Evolutionary conservation across 176 grass and related monocot genomes (phyloP), one percentile per base, ranked within the genome.

Genomic region (Leersia perrieri): DNA sequence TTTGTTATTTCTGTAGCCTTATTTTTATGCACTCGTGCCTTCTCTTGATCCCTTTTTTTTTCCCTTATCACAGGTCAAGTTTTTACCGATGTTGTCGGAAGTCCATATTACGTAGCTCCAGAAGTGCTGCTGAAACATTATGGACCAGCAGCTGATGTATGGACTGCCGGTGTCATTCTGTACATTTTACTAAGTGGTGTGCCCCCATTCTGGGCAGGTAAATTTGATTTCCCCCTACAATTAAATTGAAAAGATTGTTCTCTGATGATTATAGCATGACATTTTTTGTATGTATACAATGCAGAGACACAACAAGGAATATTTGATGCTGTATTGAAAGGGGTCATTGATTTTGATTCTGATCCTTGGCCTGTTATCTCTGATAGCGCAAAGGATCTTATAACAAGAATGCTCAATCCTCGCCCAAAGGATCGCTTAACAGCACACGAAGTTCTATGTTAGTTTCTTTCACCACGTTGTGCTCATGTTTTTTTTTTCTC

Each of bases 281-380:
- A 44, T 82, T 60, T 82, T 60, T 73, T 74, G 14, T 36, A 84
- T 53, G 68, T 81, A 78, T 82, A 60, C 15, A 79, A 83, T 67
- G 80, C 90, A 97, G 94, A 97, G 82, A 94, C 94, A 31, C 94
- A 97, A 22, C 94, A 99, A 92, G 97, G 97, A 78, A 99, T 99
- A 92, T 99, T 99, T 74, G 97, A 99, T 91, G 97, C 97, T 66
- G 93, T 99, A 84, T 64, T 99, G 76, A 96, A 96, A 82, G 93
- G 93, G 58, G 76, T 41, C 9, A 99, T 99, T 67, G 97, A 99
- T 89, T 99, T 99, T 87, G 90, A 92, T 72, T 93, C 91, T 69
- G 97, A 96, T 23, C 97, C 97, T 32, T 99, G 97, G 97, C 97
- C 97, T 28, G 74, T 96, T 69, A 99, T 99, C 49, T 99, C 97